Percentiles rank a stretch among this genome's conserved stretches.
These are phyloP conservation scores for Hippophae rhamnoides DNA, from an alignment of 306 rosid genomes.

Conservation along the genomic window DNA sequence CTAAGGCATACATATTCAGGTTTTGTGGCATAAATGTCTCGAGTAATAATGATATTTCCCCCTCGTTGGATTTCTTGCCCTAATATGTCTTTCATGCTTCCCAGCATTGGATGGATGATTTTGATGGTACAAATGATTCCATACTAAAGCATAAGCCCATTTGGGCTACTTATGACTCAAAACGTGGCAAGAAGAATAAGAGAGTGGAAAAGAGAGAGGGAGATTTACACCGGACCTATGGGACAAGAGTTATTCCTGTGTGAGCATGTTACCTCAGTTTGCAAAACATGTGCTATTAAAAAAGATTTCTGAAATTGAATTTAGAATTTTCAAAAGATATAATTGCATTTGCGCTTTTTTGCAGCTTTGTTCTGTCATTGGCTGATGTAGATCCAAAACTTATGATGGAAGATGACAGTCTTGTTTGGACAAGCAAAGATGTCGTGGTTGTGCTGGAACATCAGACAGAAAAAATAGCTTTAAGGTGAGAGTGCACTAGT, in stretches of 20 bases:
- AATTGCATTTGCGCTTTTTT: slow-evolving; percentile 6
- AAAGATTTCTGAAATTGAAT: neutral
- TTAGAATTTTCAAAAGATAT: neutral
- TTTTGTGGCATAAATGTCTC: too few species aligned
- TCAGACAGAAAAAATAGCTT: slow-evolving; percentile 74
- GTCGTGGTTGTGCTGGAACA: slow-evolving; percentile 94
- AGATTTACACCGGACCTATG: slow-evolving; percentile 71
- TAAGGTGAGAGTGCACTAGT: too few species aligned
- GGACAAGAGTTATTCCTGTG: slow-evolving; percentile 98
- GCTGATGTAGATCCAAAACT: slow-evolving; percentile 88
- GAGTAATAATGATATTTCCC: neutral
- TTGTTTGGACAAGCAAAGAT: slow-evolving; percentile 89
- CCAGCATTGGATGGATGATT: slow-evolving; percentile 69
- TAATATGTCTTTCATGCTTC: slow-evolving; percentile 9
- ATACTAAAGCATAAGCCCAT: slow-evolving; percentile 90
- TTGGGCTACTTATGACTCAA: slow-evolving; percentile 76
- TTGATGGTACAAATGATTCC: slow-evolving; percentile 56
- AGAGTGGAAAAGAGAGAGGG: slow-evolving; percentile 59
- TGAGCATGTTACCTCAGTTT: slow-evolving; percentile 40
- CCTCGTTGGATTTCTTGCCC: slow-evolving; percentile 6
- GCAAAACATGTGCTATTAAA: neutral
- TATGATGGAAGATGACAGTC: slow-evolving; percentile 92
- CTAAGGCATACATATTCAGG: neutral
- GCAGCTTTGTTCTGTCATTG: slow-evolving; percentile 87
- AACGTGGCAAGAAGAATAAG: slow-evolving; percentile 43